Conservation (phyloP, 441 rosid species). For the Macaranga tanarius region DNA sequence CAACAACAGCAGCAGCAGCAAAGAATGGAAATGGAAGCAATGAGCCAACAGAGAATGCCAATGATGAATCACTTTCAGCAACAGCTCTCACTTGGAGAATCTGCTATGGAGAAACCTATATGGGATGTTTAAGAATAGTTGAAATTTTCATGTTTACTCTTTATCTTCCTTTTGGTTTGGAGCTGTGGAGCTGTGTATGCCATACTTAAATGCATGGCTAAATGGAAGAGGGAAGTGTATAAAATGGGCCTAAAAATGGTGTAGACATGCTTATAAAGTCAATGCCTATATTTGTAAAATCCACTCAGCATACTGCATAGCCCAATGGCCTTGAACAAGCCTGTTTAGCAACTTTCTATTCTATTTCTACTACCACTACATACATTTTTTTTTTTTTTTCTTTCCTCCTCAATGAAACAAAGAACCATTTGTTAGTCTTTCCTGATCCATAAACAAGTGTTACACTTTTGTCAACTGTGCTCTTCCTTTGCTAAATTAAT, state of each 20-base stretch:
- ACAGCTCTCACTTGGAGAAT: conserved; percentile 43
- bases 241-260: not conserved
- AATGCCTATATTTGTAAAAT: not conserved
- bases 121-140: conserved; percentile 52
- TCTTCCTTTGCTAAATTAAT: too few relatives aligned
- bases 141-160: not conserved
- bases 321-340: not conserved
- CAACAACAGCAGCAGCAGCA: conserved; percentile 35
- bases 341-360: not conserved
- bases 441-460: too few relatives aligned
- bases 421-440: not conserved
- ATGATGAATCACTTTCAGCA: conserved; percentile 47
- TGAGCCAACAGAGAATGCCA: conserved; percentile 37
- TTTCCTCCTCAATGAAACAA: not conserved
- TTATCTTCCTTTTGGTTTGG: not conserved
- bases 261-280: not conserved
- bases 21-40: conserved; percentile 46
- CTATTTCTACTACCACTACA: too few relatives aligned
- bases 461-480: too few relatives aligned
- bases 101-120: conserved; percentile 47
- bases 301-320: not conserved
- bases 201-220: not conserved
- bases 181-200: not conserved
- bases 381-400: not conserved
- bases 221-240: not conserved